Percentiles rank a stretch among this genome's conserved stretches.
Evolutionary conservation across 164 flowering plant genomes (phyloP).

Genomic region (Cinnamomum chago): DNA sequence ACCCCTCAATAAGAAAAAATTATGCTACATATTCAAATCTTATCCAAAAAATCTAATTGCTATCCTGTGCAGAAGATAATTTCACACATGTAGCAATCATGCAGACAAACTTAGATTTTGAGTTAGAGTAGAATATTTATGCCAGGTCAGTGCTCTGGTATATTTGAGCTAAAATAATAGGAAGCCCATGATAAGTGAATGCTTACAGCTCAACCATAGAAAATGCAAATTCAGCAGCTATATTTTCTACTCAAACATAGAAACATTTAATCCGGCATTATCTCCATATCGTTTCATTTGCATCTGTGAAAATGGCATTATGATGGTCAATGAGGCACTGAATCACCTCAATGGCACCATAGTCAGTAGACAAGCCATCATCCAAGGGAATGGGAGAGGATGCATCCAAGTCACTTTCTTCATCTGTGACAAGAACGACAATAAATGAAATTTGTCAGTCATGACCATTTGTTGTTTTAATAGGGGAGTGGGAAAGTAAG

Average conservation of each 20-base stretch:
- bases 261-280: constrained; percentile 21
- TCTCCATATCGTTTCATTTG: constrained; percentile 82
- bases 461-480: neutral
- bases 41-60: too few relatives aligned
- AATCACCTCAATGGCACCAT: constrained; percentile 71
- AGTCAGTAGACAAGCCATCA: constrained; percentile 68
- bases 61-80: too few relatives aligned
- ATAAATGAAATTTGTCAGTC: neutral
- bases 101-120: too few relatives aligned
- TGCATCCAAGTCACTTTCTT: constrained; percentile 46
- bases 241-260: neutral
- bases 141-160: too few relatives aligned
- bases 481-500: too few relatives aligned
- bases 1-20: too few relatives aligned
- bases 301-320: constrained; percentile 79
- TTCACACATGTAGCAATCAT: too few relatives aligned
- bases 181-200: too few relatives aligned
- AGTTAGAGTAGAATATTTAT: too few relatives aligned
- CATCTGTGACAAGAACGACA: constrained; percentile 38
- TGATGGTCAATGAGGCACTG: constrained; percentile 88
- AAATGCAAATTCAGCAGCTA: neutral
- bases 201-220: neutral
- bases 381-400: constrained; percentile 80
- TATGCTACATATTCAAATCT: too few relatives aligned
- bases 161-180: too few relatives aligned